Evolutionary conservation across 129 eudicot species (phyloP), one percentile per base, ranked within the genome.

Genomic region (Logfia minima): DNA sequence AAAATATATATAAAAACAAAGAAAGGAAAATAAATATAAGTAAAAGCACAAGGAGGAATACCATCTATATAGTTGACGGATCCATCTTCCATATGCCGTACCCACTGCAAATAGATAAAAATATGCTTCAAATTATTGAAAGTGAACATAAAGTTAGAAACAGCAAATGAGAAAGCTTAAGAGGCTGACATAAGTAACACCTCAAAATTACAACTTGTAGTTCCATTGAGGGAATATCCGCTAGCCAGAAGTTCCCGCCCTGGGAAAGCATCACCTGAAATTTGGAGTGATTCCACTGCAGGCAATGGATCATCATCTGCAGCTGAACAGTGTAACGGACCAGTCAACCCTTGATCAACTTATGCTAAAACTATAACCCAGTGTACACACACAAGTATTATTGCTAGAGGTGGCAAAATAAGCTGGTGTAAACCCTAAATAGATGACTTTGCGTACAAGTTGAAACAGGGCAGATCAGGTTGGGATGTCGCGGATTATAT

Each of bases 181-280:
- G 55, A 72, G 8, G 34, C n/a, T 71, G 69, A 72, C n/a, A 78
- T 24, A 77, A 61, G 61, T 48, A 55, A 52, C 35, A 94, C 98
- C 98, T 91, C 98, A 83, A 94, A 94, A 75, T 94, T 94, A 82
- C 98, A 94, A 75, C 93, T 91, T 77, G 96, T 94, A 66, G 98
- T 94, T 86, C 98, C 98, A 89, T 89, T 89, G 35, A 86, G 74
- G 28, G 97, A 94, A 80, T 79, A 89, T 77, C 98, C 98, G 16
- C 90, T 86, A 28, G 97, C 98, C 79, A 82, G 89, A 62, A 94
- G 96, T 77, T 89, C 90, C 75, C 81, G 87, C 17, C 98, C 98
- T 17, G 96, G 98, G 72, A 82, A 91, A 79, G 98, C 87, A 48
- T 94, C 98, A 31, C 98, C 98, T 34, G 97, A 81, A 80, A 94